phyloP scores from a whole-genome alignment of 352 stramenopile species.

The Globisporangium nagaii region DNA sequence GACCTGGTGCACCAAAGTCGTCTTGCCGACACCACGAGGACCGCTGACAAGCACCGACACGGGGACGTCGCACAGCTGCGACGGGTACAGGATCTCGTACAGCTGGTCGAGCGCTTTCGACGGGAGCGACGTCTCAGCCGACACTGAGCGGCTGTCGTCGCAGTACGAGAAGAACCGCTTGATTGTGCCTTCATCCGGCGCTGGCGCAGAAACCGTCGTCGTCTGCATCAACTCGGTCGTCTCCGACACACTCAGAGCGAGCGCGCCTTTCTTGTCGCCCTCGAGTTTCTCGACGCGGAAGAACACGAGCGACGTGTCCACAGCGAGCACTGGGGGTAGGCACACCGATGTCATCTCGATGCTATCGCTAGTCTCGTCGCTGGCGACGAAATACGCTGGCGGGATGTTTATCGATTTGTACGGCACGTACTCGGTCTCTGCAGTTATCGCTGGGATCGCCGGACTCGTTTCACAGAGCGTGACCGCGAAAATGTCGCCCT shows the following conservation, averaged over 20 bases:
- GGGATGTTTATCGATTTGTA: conserved; percentile 47
- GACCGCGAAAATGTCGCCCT: conserved; percentile 65
- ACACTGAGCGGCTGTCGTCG: conserved; percentile 1
- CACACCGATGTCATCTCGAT: conserved; percentile 9
- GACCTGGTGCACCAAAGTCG: conserved; percentile 61
- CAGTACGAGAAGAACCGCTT: conserved; percentile 42
- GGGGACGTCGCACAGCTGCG: conserved; percentile 56
- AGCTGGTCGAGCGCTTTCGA: conserved; percentile 38
- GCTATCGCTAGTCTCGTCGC: neutral
- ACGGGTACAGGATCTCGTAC: conserved; percentile 65
- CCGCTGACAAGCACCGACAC: conserved; percentile 70
- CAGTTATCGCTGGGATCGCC: conserved; percentile 15
- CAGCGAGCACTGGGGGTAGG: conserved; percentile 38
- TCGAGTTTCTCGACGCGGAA: conserved; percentile 68
- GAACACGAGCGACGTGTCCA: conserved; percentile 71
- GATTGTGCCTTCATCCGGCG: conserved; percentile 48
- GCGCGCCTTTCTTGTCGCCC: conserved; percentile 11
- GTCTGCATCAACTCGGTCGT: conserved; percentile 67
- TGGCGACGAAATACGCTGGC: conserved; percentile 12
- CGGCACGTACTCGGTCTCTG: conserved; percentile 17
- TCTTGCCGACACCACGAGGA: conserved; percentile 63
- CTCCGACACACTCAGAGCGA: conserved; percentile 52
- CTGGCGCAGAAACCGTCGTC: conserved; percentile 34
- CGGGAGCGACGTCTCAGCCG: conserved; percentile 21
- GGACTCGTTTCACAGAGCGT: conserved; percentile 39